Base-by-base conservation (phyloP, 2,329 filamentous ascomycete species). In the Monosporascus sp. region DNA sequence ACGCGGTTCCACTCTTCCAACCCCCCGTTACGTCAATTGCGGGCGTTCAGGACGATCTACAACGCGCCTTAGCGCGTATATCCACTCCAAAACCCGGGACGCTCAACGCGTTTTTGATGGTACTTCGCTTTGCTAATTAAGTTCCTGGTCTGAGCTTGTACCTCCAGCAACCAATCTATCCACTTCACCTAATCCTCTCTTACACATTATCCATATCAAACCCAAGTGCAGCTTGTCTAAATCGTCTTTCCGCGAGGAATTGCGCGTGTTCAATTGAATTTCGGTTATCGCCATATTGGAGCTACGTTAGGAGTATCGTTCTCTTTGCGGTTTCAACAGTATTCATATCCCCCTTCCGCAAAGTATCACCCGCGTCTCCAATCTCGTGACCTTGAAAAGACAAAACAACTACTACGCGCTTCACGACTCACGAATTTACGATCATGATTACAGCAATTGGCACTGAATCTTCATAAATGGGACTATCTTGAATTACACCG, bases 41-140 rank as follows among this genome's bases (percentile, higher is more conserved):
- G 54, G 50, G 54, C 54, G 54, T 53, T n/a, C 17, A n/a, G 25
- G 7, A 17, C 18, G 9, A 48, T n/a, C 39, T 44, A 24, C 48
- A 59, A 60, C 59, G 61, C 60, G 61, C 56, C 56, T 49, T 60
- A 61, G 63, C 63, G 63, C 63, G 63, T 59, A 56, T 60, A 53
- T 54, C 57, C 57, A 60, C 56, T 54, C 52, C 56, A 46, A 22
- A 8, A 46, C 42, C 22, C n/a, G 2, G 31, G 14, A 17, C 24
- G 50, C 47, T 44, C 47, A 60, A 57, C 60, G 59, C 62, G 61
- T 58, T 57, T 50, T 54, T 42, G 7, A 42, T 37, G 55, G 61
- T 65, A 65, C 63, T 55, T 64, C 39, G 37, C 41, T 56, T 53
- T 54, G 54, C 62, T 58, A 54, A 60, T 57, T 56, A 63, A 57